Percentiles rank a stretch among this genome's conserved stretches.
Conservation (phyloP, 805 yeast genomes). For the Ogataea corticis region DNA sequence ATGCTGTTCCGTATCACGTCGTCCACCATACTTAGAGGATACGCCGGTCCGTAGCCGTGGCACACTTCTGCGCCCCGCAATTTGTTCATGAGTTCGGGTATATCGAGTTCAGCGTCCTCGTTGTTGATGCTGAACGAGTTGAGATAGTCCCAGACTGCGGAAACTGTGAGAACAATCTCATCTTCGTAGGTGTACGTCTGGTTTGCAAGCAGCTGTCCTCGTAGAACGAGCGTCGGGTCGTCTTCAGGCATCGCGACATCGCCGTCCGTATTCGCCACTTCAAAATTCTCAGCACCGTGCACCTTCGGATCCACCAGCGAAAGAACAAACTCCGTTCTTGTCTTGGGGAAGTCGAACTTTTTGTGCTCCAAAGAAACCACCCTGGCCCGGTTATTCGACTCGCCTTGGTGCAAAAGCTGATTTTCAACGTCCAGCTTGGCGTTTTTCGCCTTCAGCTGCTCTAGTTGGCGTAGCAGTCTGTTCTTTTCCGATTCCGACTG, state of each 20-base stretch:
- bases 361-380: not conserved
- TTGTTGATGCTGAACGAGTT: conserved; percentile 48
- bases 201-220: conserved; percentile 10
- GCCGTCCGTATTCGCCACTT: not conserved
- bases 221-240: conserved; percentile 4
- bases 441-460: conserved; percentile 50
- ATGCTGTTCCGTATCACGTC: conserved; percentile 29
- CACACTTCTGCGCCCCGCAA: conserved; percentile 72
- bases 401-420: conserved; percentile 47
- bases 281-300: conserved; percentile 6
- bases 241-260: conserved; percentile 4
- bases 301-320: conserved; percentile 21
- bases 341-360: conserved; percentile 26
- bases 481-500: conserved; percentile 52
- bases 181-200: conserved; percentile 29
- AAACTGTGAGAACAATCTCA: conserved; percentile 59
- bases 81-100: conserved; percentile 54
- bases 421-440: conserved; percentile 62
- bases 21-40: conserved; percentile 47
- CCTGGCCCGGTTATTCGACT: not conserved
- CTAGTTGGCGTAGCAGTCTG: conserved; percentile 41
- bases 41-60: conserved; percentile 79
- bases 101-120: conserved; percentile 51
- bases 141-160: conserved; percentile 84
- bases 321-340: conserved; percentile 28